Evolutionary conservation across 2,329 filamentous ascomycete genomes (phyloP), one percentile per base, ranked within the genome.

Genomic region (Nemania serpens): DNA sequence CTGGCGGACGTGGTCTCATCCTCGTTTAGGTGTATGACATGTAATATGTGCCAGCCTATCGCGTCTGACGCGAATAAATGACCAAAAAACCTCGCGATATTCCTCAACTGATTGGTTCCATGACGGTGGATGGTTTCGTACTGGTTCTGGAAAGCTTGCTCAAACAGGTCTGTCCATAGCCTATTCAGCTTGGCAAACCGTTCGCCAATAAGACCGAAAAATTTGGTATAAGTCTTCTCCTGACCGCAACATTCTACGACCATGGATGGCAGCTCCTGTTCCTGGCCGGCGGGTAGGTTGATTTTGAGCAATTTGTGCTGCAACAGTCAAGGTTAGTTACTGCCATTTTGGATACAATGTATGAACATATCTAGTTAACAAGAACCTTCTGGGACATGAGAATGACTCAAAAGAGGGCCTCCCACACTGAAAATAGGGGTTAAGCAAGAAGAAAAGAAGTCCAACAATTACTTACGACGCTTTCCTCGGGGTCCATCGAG

Each of bases 101-200:
- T 99, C 64, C 95, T 90, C 39, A 99, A 83, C 62, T 92, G 88
- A 76, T 97, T 98, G 42, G 94, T 98, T 75, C 98, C 95, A 75
- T 96, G 96, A 15, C 95, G 90, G 76, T 99, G 95, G 63, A 98
- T 98, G 0, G 93, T 98, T 64, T 96, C 91, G 81, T 97, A 99
- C 77, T 98, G 97, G 70, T 93, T 93, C 63, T 85, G 84, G 75
- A 99, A 99, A 20, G 89, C 86, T 67, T 92, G 86, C 75, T 98
- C 93, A 67, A 98, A 98, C 5, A 98, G 83, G 65, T 96, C 92
- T 29, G 88, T 90, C 95, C 95, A 99, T 52, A 97, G 84, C 20
- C 95, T 87, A 76, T 98, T 98, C 71, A 99, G 87, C 77, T 97
- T 97, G 71, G 93, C 91, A 76, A 99, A 97, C 22, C 94, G 87